Evolutionary conservation across 2,329 filamentous ascomycete genomes (phyloP), one percentile per base, ranked within the genome.

Genomic region (Alternaria sp.): DNA sequence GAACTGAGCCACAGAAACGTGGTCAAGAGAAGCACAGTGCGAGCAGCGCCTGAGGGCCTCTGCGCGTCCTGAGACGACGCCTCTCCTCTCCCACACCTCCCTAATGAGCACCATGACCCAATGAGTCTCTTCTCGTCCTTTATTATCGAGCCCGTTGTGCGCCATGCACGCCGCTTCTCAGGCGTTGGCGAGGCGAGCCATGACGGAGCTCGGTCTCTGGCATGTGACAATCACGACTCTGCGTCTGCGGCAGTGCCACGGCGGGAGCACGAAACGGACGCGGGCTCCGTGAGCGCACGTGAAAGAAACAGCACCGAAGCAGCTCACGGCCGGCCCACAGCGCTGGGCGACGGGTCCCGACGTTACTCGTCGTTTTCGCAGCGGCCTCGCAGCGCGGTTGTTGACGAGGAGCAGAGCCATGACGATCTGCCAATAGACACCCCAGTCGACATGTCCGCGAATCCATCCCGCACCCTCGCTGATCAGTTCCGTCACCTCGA

Each of bases 61-160:
- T 50, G 25, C 12, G 50, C 25, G 47, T 26, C 25, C 26, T 45
- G 40, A n/a, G 36, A 23, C 49, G 30, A 30, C 30, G 46, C 59
- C 21, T 57, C 44, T 6, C 26, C 43, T 50, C 52, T 40, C 36
- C 30, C 46, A 54, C 21, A 15, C 46, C 36, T 30, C 32, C 54
- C 26, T 60, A 30, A 28, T 12, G 58, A 46, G 13, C 57, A 52
- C 8, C 40, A 77, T 76, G 70, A 57, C 67, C 69, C 68, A 59
- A 81, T 81, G 80, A 81, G 74, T 70, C 67, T 81, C 59, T 73
- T 82, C 45, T 78, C 78, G 51, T 80, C 79, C 13, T 80, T 80
- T 59, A 72, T 81, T 67, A 74, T 81, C 66, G 78, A 79, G 51
- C 79, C 79, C 45, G 77, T 81, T 36, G 76, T 80, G 63, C 77